Percentiles rank a stretch among this genome's conserved stretches.
phyloP scores from a whole-genome alignment of 2,329 filamentous ascomycete genomes.

The Arthrobotrys entomopaga region DNA sequence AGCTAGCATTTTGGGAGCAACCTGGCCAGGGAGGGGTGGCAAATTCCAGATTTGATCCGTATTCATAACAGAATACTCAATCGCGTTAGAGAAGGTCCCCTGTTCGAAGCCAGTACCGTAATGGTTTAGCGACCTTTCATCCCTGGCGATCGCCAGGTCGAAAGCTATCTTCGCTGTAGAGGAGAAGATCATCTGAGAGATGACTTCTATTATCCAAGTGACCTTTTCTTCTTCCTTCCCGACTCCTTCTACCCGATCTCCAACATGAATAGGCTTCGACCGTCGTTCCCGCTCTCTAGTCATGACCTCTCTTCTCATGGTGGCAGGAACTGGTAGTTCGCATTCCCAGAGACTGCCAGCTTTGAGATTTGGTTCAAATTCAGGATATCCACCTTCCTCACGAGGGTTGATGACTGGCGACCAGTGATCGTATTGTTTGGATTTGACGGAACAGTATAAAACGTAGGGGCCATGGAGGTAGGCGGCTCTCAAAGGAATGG shows the following conservation, averaged over 20 bases:
- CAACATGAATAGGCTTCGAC: conserved; percentile 32
- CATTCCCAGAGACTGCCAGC: conserved; percentile 88
- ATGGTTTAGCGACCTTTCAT: conserved; percentile 76
- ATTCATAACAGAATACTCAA: conserved; percentile 83
- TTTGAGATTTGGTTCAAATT: conserved; percentile 96
- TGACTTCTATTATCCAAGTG: conserved; percentile 89
- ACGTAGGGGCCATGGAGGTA: conserved; percentile 97
- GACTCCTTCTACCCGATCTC: conserved; percentile 27
- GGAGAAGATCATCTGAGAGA: conserved; percentile 94
- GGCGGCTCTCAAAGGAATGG: conserved; percentile 88
- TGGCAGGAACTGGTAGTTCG: conserved; percentile 80
- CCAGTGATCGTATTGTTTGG: conserved; percentile 57
- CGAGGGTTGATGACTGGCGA: conserved; percentile 70
- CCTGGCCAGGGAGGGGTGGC: conserved; percentile 78
- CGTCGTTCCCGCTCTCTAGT: conserved; percentile 32
- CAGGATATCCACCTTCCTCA: conserved; percentile 66
- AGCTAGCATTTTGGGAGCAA: conserved; percentile 56
- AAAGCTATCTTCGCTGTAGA: conserved; percentile 86
- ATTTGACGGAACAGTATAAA: conserved; percentile 75
- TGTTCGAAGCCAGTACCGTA: conserved; percentile 44
- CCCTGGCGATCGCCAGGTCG: conserved; percentile 84
- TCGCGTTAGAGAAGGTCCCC: conserved; percentile 75
- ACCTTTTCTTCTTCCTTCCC: conserved; percentile 68
- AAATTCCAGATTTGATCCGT: conserved; percentile 91
- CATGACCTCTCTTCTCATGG: conserved; percentile 69